Percentiles rank a stretch among this genome's conserved stretches.
These are phyloP conservation scores for Dactylellina leptospora DNA, from an alignment of 2,329 filamentous ascomycete genomes.

Conservation along the genomic window DNA sequence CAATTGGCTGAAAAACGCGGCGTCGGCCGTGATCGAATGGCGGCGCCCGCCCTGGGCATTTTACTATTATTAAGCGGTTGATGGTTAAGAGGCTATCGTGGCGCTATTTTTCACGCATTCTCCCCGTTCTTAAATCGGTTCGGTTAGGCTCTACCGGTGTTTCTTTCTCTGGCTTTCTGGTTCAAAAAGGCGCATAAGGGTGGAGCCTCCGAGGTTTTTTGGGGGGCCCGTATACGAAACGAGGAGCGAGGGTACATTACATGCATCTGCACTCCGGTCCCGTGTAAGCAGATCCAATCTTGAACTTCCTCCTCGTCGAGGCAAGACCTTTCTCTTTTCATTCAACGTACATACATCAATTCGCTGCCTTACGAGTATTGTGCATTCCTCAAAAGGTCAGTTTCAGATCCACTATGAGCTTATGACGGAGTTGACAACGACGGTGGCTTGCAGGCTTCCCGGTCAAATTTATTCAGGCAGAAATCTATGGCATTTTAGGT, in stretches of 20 bases:
- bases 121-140: slow-evolving; percentile 50
- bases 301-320: slow-evolving; percentile 51
- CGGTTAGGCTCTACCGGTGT: slow-evolving; percentile 51
- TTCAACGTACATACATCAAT: slow-evolving; percentile 43
- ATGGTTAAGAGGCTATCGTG: slow-evolving; percentile 39
- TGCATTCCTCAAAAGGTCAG: slow-evolving; percentile 53
- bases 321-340: slow-evolving; percentile 50
- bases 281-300: slow-evolving; percentile 49
- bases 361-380: slow-evolving; percentile 51
- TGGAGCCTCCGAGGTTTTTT: slow-evolving; percentile 53
- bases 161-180: slow-evolving; percentile 37
- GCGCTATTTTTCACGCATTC: slow-evolving; percentile 46
- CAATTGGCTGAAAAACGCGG: slow-evolving; percentile 41
- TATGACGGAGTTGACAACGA: slow-evolving; percentile 52
- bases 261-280: slow-evolving; percentile 49
- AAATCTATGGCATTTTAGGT: slow-evolving; percentile 47
- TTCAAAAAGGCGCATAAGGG: slow-evolving; percentile 50
- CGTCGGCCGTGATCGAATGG: slow-evolving; percentile 41
- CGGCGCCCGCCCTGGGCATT: slow-evolving; percentile 30
- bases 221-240: slow-evolving; percentile 47
- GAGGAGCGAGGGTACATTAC: slow-evolving; percentile 39
- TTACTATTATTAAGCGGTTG: slow-evolving; percentile 36
- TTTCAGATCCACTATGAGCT: slow-evolving; percentile 51
- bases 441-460: slow-evolving; percentile 53
- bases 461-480: slow-evolving; percentile 53